phyloP scores from a whole-genome alignment of 2,329 filamentous ascomycete genomes.

The Alternaria triticimaculans region DNA sequence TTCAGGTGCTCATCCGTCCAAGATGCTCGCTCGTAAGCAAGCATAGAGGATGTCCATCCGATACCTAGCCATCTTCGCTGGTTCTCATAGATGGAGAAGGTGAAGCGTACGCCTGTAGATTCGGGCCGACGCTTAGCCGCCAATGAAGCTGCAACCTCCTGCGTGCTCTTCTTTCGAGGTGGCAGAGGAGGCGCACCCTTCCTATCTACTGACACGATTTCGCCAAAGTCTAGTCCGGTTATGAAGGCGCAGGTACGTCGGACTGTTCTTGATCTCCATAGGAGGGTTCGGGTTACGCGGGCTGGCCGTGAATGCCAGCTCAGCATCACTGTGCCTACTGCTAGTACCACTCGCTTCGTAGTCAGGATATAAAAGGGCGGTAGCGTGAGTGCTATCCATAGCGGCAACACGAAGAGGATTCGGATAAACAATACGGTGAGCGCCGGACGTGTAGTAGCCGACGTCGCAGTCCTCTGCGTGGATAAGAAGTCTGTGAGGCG shows the following conservation, averaged over 20 bases:
- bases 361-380: slow-evolving; percentile 87
- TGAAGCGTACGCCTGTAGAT: slow-evolving; percentile 88
- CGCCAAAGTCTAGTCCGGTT: slow-evolving; percentile 79
- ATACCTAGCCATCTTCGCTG: slow-evolving; percentile 93
- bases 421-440: slow-evolving; percentile 89
- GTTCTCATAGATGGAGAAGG: slow-evolving; percentile 95
- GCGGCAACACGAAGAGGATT: slow-evolving; percentile 83
- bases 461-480: slow-evolving; percentile 87
- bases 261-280: slow-evolving; percentile 85
- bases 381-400: slow-evolving; percentile 85
- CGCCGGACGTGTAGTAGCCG: slow-evolving; percentile 87
- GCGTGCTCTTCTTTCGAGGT: slow-evolving; percentile 54
- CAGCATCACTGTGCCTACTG: slow-evolving; percentile 82
- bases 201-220: slow-evolving; percentile 36
- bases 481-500: slow-evolving; percentile 92
- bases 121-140: slow-evolving; percentile 49
- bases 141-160: slow-evolving; percentile 56
- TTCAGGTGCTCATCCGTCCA: slow-evolving; percentile 99
- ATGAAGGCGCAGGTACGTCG: slow-evolving; percentile 73
- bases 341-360: slow-evolving; percentile 81
- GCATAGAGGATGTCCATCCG: slow-evolving; percentile 90
- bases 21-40: slow-evolving; percentile 85
- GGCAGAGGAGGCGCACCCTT: slow-evolving; percentile 47
- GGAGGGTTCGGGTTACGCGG: slow-evolving; percentile 80
- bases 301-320: slow-evolving; percentile 93